Evolutionary conservation across 257 asterid species (phyloP), one percentile per base, ranked within the genome.

Genomic region (Schizonepeta tenuifolia): DNA sequence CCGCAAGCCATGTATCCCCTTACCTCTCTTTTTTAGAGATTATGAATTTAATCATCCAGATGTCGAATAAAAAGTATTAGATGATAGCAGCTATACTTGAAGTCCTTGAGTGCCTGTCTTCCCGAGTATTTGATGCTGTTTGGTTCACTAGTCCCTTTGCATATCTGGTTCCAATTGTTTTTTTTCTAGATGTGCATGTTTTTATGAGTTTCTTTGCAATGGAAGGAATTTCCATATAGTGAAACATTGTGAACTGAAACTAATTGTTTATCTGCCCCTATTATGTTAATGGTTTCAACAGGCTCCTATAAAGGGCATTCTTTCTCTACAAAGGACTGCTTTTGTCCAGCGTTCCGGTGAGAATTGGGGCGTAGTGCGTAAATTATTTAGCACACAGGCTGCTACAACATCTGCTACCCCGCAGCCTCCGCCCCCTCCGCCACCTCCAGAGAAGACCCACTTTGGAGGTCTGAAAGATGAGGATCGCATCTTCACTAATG

Each of bases 401-500:
- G 83, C 97, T 59, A 82, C 98, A 59, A 79, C 93, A 72, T 78
- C 98, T 63, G 33, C 83, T 59, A 87, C 83, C 51, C 95, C 91
- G 20, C 97, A 84, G 81, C 83, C 97, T 38, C 90, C 97, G 5
- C 92, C 98, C 4, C 97, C 98, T 49, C 96, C 98, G 0, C 97
- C 99, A 43, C 99, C 99, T 59, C 99, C 99, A 0, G 98, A 95
- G 81, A 92, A 84, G 81, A 88, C 97, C 73, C 97, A 90, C 75
- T 95, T 95, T 64, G 99, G 98, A 33, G 98, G 96, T 82, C 88
- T 95, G 59, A 95, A 88, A 78, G 99, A 95, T 65, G 97, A 95
- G 89, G 98, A 95, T 78, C 98, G 98, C 69, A 92, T 95, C 77
- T 95, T 95, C 81, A 92, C 99, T 4, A 95, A 95, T 36, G 75